phyloP scores from a whole-genome alignment of 768 basidiomycete species.

The Mycena latifolia region DNA sequence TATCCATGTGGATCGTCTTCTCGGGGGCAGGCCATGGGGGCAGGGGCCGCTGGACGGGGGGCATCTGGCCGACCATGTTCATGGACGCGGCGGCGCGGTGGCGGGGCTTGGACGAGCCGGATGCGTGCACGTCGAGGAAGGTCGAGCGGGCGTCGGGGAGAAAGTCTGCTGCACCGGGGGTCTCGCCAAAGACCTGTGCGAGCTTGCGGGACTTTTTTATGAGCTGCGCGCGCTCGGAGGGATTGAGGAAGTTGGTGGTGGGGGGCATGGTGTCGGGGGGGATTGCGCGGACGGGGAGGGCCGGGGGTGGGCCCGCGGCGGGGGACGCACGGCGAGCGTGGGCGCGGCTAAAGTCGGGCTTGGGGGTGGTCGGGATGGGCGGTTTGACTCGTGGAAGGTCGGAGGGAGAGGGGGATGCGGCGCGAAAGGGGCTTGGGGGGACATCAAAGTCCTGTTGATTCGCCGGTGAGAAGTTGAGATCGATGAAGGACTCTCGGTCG shows the following conservation, averaged over 20 bases:
- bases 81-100: slow-evolving; percentile 46
- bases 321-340: not conserved
- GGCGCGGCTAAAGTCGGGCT: slow-evolving; percentile 51
- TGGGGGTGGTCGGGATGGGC: slow-evolving; percentile 60
- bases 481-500: slow-evolving; percentile 38
- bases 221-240: slow-evolving; percentile 77
- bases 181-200: slow-evolving; percentile 82
- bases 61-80: slow-evolving; percentile 40
- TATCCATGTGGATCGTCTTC: slow-evolving; percentile 41
- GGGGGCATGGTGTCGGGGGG: slow-evolving; percentile 57
- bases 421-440: slow-evolving; percentile 27
- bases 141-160: slow-evolving; percentile 42
- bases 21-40: slow-evolving; percentile 50
- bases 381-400: slow-evolving; percentile 51
- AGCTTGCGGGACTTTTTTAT: slow-evolving; percentile 83
- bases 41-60: slow-evolving; percentile 24
- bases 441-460: slow-evolving; percentile 4
- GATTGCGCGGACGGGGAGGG: slow-evolving; percentile 25
- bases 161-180: slow-evolving; percentile 54
- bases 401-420: slow-evolving; percentile 40
- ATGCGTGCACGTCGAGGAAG: slow-evolving; percentile 36
- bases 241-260: slow-evolving; percentile 75
- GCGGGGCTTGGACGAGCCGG: slow-evolving; percentile 7
- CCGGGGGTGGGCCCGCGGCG: slow-evolving; percentile 7
- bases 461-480: slow-evolving; percentile 28